These are phyloP conservation scores for Geopyxis carbonaria DNA, from an alignment of 495 filamentous ascomycete species.

Conservation along the genomic window DNA sequence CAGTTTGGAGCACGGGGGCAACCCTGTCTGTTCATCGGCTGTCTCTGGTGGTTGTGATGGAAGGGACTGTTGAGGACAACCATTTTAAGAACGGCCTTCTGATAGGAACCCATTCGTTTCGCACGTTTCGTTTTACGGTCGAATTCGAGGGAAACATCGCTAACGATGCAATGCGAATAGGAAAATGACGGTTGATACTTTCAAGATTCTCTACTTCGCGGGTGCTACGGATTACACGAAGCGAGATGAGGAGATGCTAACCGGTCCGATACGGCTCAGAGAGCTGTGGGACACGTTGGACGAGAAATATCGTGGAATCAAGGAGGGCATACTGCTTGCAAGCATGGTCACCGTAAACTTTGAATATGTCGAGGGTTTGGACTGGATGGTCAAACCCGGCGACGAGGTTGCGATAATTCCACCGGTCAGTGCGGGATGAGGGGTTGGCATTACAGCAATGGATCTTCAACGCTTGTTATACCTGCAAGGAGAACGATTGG, in stretches of 20 bases:
- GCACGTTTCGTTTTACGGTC: background rate
- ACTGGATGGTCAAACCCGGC: slow-evolving; percentile 39
- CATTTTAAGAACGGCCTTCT: slow-evolving; percentile 8
- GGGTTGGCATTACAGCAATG: too few relatives aligned
- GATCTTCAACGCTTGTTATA: too few relatives aligned
- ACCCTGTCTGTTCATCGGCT: too few relatives aligned
- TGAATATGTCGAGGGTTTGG: slow-evolving; percentile 47
- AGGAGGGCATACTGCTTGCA: slow-evolving; percentile 48
- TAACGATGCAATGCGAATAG: background rate
- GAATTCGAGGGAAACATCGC: background rate
- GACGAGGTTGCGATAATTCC: slow-evolving; percentile 93
- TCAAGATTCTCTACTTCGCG: slow-evolving; percentile 80
- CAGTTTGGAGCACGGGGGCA: too few relatives aligned
- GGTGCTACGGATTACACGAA: slow-evolving; percentile 54
- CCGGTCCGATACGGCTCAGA: slow-evolving; percentile 51
- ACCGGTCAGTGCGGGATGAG: slow-evolving; percentile 91
- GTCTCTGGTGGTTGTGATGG: too few relatives aligned
- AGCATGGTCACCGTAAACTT: slow-evolving; percentile 76
- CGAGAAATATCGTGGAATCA: slow-evolving; percentile 62
- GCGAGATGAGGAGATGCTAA: slow-evolving; percentile 50
- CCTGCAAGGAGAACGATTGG: too few relatives aligned
- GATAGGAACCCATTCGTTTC: slow-evolving; percentile 4
- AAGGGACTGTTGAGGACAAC: slow-evolving; percentile 3
- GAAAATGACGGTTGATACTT: slow-evolving; percentile 26
- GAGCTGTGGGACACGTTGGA: slow-evolving; percentile 60